Percentiles rank a stretch among this genome's conserved stretches.
These are phyloP conservation scores for Nitzschia sp. DNA, from an alignment of 108 stramenopile genomes.

Conservation along the genomic window DNA sequence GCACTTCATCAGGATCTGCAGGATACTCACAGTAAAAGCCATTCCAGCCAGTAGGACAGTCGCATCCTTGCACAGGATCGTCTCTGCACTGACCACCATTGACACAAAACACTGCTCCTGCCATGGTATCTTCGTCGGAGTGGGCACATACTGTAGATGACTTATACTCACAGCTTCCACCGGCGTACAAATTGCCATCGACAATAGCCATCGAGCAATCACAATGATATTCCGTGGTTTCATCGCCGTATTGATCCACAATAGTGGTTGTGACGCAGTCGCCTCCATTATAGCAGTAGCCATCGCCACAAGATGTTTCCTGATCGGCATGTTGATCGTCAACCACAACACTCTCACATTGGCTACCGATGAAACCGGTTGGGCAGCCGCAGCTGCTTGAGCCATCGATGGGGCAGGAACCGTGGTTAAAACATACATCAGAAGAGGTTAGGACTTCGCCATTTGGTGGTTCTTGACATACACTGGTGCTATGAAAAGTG, in stretches of 20 bases:
- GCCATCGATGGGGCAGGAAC: constrained; percentile 23
- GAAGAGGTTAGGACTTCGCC: constrained; percentile 1
- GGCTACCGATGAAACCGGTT: constrained; percentile 28
- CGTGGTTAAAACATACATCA: constrained; percentile 29
- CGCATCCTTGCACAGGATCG: constrained; percentile 26
- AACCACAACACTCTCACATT: constrained; percentile 24
- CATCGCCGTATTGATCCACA: neutral
- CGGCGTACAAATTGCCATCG: constrained; percentile 5
- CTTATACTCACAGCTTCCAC: constrained; percentile 19
- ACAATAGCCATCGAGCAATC: constrained; percentile 30
- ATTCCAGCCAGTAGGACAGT: constrained; percentile 36
- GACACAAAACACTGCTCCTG: constrained; percentile 20
- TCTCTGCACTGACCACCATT: constrained; percentile 36
- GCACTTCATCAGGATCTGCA: neutral
- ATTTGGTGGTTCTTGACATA: neutral
- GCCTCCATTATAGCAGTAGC: constrained; percentile 23
- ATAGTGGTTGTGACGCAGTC: constrained; percentile 13
- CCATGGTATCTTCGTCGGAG: constrained; percentile 5
- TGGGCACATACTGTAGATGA: constrained; percentile 2
- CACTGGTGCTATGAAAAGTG: neutral
- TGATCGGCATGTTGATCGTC: constrained; percentile 2
- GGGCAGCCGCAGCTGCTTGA: constrained; percentile 34
- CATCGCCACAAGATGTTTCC: constrained; percentile 5
- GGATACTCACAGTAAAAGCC: constrained; percentile 17
- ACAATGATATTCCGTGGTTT: constrained; percentile 11